Conservation (phyloP, 1,284 basidiomycete species). For the Acaromyces ingoldii region DNA sequence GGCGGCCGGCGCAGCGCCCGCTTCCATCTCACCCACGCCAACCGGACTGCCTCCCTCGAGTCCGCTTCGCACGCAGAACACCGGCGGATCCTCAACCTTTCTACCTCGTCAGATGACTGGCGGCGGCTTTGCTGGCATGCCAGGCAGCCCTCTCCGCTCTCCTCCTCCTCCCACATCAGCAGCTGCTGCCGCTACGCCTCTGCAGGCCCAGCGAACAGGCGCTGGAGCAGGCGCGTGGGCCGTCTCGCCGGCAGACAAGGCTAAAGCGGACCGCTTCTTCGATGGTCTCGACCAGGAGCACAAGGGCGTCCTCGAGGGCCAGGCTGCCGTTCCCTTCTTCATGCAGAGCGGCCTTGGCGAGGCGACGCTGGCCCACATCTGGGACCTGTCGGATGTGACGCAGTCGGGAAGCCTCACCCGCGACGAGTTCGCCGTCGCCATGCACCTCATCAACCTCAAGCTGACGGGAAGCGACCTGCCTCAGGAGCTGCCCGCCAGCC, state of each 20-base stretch:
- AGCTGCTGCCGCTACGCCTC: slow-evolving; percentile 58
- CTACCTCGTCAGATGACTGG: slow-evolving; percentile 31
- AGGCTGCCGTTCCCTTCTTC: slow-evolving; percentile 93
- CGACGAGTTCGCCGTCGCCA: slow-evolving; percentile 93
- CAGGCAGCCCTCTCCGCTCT: background rate
- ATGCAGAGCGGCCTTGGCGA: slow-evolving; percentile 82
- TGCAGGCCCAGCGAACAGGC: slow-evolving; percentile 54
- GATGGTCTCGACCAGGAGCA: slow-evolving; percentile 71
- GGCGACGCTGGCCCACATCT: slow-evolving; percentile 78
- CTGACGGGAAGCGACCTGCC: slow-evolving; percentile 76
- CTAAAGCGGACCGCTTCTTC: slow-evolving; percentile 75
- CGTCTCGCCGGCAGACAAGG: slow-evolving; percentile 75
- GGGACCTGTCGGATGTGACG: slow-evolving; percentile 90
- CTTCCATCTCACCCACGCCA: slow-evolving; percentile 6
- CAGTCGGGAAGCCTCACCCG: slow-evolving; percentile 80
- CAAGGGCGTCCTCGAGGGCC: slow-evolving; percentile 81
- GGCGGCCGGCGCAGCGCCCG: slow-evolving; percentile 52
- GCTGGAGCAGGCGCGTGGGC: slow-evolving; percentile 63
- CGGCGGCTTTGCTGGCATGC: slow-evolving; percentile 13
- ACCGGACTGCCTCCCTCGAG: background rate
- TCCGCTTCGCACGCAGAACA: slow-evolving; percentile 32
- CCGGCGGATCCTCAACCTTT: slow-evolving; percentile 26
- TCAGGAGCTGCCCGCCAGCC: slow-evolving; percentile 62
- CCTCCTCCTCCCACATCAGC: slow-evolving; percentile 47
- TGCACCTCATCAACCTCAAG: slow-evolving; percentile 87